Base-by-base conservation (phyloP, 345 rosid species). In the Geranium rotundifolium region DNA sequence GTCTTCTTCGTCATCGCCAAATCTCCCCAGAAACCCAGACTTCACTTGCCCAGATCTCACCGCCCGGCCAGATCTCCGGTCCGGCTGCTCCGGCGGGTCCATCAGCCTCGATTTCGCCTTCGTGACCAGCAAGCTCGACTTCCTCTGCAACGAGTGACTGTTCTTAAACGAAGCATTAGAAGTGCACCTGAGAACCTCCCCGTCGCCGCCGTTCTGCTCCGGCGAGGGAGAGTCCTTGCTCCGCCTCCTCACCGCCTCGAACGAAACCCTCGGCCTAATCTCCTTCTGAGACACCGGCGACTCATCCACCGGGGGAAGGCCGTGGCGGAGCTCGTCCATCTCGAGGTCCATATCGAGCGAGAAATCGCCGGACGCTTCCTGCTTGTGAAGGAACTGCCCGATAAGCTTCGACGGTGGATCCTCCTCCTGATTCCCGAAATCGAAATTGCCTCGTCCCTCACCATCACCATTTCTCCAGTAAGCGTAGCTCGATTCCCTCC, bases 71-170 rank as follows among this genome's bases (percentile, higher is more conserved):
- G 69, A 82, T 54, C 71, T 71, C 13, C 76, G 54, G 18, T 69
- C 84, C 17, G 77, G 85, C 10, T 85, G 84, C 14, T 69, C 82
- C 0, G 83, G 75, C 31, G 84, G 95, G 72, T 92, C 98, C 61
- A 85, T 76, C 16, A 92, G 85, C 78, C 98, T 85, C 0, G 97
- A 90, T 67, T 80, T 83, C 5, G 95, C 84, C 71, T 78, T 89
- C 4, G 71, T 18, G 54, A 77, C 71, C 3, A 86, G 63, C 58
- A 74, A 59, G 68, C 71, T 78, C 17, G 87, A 59, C 10, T 60
- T 80, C 60, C 76, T 69, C 65, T 67, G 78, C 41, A 34, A 4
- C 41, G 41, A 34, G 41, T 8, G 41, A 34, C 41, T 34, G 41
- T 34, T 34, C 6, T 8, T 5, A 70, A 80, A 75, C 62, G 95